These are phyloP conservation scores for Aspergillus terreus DNA, from an alignment of 2,329 filamentous ascomycete species.

Conservation along the genomic window DNA sequence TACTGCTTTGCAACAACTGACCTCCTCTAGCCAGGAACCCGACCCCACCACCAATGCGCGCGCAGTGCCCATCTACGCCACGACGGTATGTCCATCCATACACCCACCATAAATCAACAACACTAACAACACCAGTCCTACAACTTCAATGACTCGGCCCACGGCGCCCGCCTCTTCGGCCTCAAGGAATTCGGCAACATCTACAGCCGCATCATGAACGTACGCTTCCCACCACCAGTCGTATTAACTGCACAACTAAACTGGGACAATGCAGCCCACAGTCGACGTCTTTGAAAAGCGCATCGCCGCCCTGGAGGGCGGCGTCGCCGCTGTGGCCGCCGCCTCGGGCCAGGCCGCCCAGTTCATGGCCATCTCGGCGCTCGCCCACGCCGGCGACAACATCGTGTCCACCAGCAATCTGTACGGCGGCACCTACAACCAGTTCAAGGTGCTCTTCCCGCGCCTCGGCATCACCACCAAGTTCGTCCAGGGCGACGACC, in stretches of 20 bases:
- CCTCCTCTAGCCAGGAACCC: constrained; percentile 63
- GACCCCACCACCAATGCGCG: constrained; percentile 80
- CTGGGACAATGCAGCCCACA: no score
- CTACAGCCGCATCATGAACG: constrained; percentile 95
- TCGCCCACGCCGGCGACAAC: constrained; percentile 88
- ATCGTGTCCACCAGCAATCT: constrained; percentile 87
- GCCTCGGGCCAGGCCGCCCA: constrained; percentile 87
- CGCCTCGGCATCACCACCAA: constrained; percentile 85
- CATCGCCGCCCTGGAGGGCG: constrained; percentile 91
- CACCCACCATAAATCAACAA: neutral
- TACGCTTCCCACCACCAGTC: constrained; percentile 47
- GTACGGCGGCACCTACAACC: constrained; percentile 95
- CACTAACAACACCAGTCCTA: constrained; percentile 60
- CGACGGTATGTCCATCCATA: constrained; percentile 54
- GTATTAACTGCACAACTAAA: no score
- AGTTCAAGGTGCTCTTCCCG: constrained; percentile 86
- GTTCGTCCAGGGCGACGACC: constrained; percentile 77
- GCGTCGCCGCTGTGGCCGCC: constrained; percentile 78
- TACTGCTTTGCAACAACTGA: constrained; percentile 2
- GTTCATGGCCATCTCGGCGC: constrained; percentile 80
- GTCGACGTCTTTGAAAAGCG: constrained; percentile 96
- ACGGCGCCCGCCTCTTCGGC: constrained; percentile 90
- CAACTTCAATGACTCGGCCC: constrained; percentile 92
- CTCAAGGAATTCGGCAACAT: constrained; percentile 98
- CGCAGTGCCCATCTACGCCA: constrained; percentile 93